Conservation (phyloP, 2,329 filamentous ascomycete genomes). For the Trichoderma harzianum region DNA sequence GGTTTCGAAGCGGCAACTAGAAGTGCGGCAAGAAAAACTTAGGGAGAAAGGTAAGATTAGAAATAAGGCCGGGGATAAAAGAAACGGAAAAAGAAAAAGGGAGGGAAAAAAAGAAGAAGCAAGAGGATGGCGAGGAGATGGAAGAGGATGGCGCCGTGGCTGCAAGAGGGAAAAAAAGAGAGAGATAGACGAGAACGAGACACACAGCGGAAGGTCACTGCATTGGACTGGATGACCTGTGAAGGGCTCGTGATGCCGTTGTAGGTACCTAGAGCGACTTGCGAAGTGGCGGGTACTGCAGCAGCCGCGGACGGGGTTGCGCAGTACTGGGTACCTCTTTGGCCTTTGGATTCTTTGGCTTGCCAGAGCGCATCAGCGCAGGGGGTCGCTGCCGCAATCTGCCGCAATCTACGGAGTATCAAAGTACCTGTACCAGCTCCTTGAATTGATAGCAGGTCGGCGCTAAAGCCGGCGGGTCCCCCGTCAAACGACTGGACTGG, state of each 20-base stretch:
- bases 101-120: background rate
- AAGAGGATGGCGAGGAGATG: background rate
- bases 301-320: background rate
- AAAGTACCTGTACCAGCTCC: background rate
- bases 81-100: background rate
- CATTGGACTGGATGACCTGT: constrained; percentile 13
- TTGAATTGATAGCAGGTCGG: background rate
- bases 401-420: background rate
- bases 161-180: background rate
- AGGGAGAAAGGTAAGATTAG: background rate
- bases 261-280: background rate
- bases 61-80: background rate
- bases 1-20: background rate
- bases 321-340: background rate
- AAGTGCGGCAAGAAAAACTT: background rate
- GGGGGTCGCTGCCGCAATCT: constrained; percentile 4
- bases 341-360: background rate
- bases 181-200: constrained; percentile 12
- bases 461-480: constrained; percentile 6
- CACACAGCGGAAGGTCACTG: constrained; percentile 12
- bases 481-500: background rate
- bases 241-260: constrained; percentile 17
- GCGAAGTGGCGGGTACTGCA: background rate
- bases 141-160: constrained; percentile 7
- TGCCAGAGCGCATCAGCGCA: constrained; percentile 14